phyloP scores from a whole-genome alignment of 225 moss, liverwort and hornwort genomes.

The Antitrichia curtipendula region DNA sequence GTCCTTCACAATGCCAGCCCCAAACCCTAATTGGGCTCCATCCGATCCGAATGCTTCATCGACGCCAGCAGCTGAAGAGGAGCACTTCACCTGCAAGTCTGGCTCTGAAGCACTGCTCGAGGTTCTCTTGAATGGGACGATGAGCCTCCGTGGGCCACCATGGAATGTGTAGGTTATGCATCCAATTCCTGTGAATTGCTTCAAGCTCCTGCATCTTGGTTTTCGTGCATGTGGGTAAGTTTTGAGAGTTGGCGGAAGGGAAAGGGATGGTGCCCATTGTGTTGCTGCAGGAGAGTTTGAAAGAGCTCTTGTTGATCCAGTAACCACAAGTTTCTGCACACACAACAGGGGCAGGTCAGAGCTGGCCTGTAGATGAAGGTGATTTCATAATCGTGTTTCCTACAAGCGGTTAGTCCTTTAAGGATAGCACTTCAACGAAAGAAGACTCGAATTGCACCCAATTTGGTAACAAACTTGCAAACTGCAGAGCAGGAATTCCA shows the following conservation, averaged over 20 bases:
- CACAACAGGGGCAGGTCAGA: background rate
- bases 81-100: background rate
- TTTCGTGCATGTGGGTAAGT: background rate
- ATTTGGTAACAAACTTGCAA: background rate
- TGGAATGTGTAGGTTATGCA: background rate
- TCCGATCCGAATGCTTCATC: background rate
- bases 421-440: background rate
- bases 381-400: background rate
- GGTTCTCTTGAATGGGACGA: background rate
- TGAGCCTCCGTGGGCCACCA: background rate
- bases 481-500: background rate
- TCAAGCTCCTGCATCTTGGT: background rate
- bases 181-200: background rate
- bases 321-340: constrained; percentile 8
- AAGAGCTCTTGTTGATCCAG: background rate
- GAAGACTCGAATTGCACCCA: background rate
- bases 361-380: background rate
- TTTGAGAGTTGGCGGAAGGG: background rate
- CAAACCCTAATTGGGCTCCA: constrained; percentile 6
- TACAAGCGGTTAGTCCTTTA: background rate
- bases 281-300: background rate
- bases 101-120: background rate
- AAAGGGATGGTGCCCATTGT: background rate
- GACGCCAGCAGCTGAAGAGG: constrained; percentile 2
- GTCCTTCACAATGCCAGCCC: constrained; percentile 47